Evolutionary conservation across 345 rosid genomes (phyloP).

Genomic region (Rhodomyrtus tomentosa): DNA sequence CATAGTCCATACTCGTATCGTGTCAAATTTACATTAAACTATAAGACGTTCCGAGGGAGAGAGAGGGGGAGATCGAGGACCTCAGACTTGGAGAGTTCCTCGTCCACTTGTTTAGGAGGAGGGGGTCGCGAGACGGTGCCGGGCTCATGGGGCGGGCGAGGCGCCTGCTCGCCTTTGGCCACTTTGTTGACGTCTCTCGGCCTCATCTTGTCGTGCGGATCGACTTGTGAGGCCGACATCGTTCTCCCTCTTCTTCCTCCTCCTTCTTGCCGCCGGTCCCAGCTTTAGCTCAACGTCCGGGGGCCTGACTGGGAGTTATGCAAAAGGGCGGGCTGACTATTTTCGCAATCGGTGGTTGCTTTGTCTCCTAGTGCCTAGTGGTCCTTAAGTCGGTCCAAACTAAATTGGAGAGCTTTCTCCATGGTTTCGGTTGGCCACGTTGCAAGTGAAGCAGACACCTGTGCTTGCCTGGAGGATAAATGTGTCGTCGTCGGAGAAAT

Average conservation of each 20-base stretch:
- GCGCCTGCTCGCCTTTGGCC: slow-evolving; percentile 36
- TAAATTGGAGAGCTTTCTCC: background rate
- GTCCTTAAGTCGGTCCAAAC: background rate
- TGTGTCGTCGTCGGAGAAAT: background rate
- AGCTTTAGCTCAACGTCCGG: background rate
- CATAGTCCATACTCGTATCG: background rate
- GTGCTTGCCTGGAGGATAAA: background rate
- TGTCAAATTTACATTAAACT: background rate
- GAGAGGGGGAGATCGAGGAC: background rate
- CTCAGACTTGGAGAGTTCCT: background rate
- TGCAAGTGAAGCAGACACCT: slow-evolving; percentile 1
- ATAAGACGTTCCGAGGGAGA: background rate
- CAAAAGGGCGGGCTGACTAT: background rate
- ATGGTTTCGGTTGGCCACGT: background rate
- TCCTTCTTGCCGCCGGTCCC: background rate
- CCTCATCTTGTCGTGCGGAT: slow-evolving; percentile 49
- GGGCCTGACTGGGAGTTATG: background rate
- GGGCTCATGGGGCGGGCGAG: slow-evolving; percentile 23
- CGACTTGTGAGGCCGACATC: slow-evolving; percentile 24
- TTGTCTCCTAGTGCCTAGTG: background rate
- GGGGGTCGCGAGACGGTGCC: slow-evolving; percentile 19
- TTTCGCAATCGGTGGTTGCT: background rate
- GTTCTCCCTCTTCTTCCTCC: background rate
- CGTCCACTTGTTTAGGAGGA: slow-evolving; percentile 8
- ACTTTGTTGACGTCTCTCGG: slow-evolving; percentile 34